A percentile compares a stretch with the other conserved stretches of the same genome.
Evolutionary conservation across 345 rosid species (phyloP).

Genomic region (thale cress (Arabidopsis thaliana)): DNA sequence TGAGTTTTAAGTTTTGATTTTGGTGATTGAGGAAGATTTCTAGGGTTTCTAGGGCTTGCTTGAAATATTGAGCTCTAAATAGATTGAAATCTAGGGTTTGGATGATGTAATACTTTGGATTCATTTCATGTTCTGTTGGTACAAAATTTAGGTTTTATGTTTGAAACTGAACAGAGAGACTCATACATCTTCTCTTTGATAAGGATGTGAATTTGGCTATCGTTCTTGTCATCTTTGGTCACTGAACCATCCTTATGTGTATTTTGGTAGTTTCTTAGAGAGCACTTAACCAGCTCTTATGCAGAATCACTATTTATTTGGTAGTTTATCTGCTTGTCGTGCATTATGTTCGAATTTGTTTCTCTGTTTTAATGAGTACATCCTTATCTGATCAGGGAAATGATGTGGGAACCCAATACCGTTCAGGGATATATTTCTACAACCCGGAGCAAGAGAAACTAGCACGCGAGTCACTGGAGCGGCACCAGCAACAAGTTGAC

Average conservation of each 20-base stretch:
- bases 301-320: not conserved
- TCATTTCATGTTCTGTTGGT: not conserved
- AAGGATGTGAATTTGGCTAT: not conserved
- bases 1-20: not conserved
- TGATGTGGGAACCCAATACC: conserved; percentile 90
- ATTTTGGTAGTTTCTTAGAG: not conserved
- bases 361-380: conserved; percentile 5
- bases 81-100: not conserved
- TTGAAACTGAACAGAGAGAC: not conserved
- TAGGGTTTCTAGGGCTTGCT: conserved; percentile 12
- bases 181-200: not conserved
- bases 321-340: not conserved
- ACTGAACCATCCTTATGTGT: not conserved
- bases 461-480: conserved; percentile 70
- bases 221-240: conserved; percentile 2
- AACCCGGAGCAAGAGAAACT: conserved; percentile 80
- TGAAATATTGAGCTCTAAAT: not conserved
- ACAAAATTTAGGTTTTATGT: not conserved
- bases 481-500: conserved; percentile 61
- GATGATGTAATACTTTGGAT: not conserved
- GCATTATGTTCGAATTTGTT: not conserved
- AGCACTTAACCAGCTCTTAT: not conserved
- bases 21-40: not conserved
- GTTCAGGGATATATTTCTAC: conserved; percentile 84
- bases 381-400: conserved; percentile 59